Base-by-base conservation (phyloP, 805 yeast species). In the Candida succiphila region DNA sequence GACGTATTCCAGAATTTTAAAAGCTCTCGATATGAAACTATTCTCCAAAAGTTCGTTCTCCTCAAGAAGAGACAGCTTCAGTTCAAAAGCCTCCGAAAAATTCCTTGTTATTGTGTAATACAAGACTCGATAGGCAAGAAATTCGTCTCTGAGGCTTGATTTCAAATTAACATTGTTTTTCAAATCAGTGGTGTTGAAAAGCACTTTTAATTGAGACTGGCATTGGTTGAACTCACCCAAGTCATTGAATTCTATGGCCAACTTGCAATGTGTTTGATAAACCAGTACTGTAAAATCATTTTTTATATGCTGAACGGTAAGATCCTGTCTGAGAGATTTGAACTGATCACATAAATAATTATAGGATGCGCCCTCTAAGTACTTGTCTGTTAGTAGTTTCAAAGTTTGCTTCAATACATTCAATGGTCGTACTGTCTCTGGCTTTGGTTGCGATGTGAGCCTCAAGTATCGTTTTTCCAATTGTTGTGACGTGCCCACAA, bases 221-320 rank as follows among this genome's bases (percentile, higher is more conserved):
- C 97, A 92, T 54, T 89, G 96, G 59, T 92, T 92, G 54, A 83
- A 87, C 54, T 92, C 97, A 8, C 96, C 96, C 41, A 89, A 58
- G 54, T 89, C 98, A 27, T 72, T 68, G 49, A 81, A 78, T 44
- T 77, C 81, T 25, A 89, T 67, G 0, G 96, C 94, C n/a, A 88
- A 62, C 31, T 87, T 72, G 4, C 92, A 92, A 55, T 89, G 94
- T 3, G 77, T 69, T 54, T 86, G 92, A 54, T 92, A 89, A 0
- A 86, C 95, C 35, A 60, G 50, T 5, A 86, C 72, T 0, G 96
- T 73, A 50, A 92, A 83, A 29, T 71, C 76, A 47, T 75, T 75
- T 46, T 78, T 78, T 29, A 89, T 78, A 49, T 82, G 82, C 58
- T 89, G 98, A 8, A 89, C 96, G 3, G 94, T 83, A 42, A 89